Base-by-base conservation (phyloP, 1,284 basidiomycete species). In the Sphaerobolus stellatus region DNA sequence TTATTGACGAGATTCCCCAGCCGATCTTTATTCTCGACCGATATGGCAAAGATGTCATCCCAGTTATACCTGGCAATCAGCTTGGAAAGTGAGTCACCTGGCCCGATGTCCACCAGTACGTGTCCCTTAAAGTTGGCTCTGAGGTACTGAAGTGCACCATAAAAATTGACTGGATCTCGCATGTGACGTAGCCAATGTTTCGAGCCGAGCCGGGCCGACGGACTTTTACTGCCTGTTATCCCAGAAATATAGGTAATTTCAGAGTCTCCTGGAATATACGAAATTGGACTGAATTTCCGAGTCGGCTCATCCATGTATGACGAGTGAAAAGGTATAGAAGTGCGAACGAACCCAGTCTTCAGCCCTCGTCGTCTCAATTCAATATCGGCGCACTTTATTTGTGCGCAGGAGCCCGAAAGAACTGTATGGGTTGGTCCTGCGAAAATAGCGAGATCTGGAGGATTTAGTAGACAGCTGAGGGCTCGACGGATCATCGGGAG, bases 301-400 rank as follows among this genome's bases (percentile, higher is more conserved):
- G 45, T 29, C 20, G 40, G 29, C 8, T 16, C 14, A 25, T 56
- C 50, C 50, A 53, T 53, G 8, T 38, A 18, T 16, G 50, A 20
- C 5, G 55, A 56, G 43, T 56, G 55, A 50, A 56, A 56, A n/a
- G 55, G 55, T 2, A 56, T 30, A 13, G 29, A 43, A 4, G 55
- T 48, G 24, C 29, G 43, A 25, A 56, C 45, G 14, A 52, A 20
- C 27, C 31, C 31, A 13, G 41, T 47, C 25, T 53, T 56, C n/a
- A 56, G 30, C 5, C 43, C 41, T 13, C 27, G 16, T 14, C 29
- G 40, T 9, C 36, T 18, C 20, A 56, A 52, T 20, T 30, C 22
- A 3, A 28, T 25, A 14, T 53, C 43, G 5, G 51, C 55, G 16
- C 16, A 5, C 2, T 33, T 20, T 9, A 56, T 43, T n/a, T 52